Base-by-base conservation (phyloP, 2,329 filamentous ascomycete genomes). In the Cryphonectria carpinicola region DNA sequence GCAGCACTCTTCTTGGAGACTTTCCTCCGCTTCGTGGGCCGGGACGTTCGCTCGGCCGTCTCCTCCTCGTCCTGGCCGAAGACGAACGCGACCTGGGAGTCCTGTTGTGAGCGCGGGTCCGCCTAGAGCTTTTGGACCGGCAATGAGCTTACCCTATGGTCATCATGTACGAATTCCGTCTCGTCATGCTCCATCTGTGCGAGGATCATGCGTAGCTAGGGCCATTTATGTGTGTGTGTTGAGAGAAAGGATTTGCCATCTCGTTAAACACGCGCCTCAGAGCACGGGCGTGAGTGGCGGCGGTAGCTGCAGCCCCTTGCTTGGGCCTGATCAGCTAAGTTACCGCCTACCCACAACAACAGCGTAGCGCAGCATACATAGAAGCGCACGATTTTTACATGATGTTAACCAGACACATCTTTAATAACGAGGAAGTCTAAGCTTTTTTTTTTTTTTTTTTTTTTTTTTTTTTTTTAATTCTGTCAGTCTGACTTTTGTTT, bases 1-100 rank as follows among this genome's bases (percentile, higher is more conserved):
- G 41, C 71, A 66, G 71, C 62, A 69, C 43, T 13, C 67, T 81
- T 82, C 68, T 82, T 84, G 0, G 83, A 83, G 10, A 88, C 81
- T 76, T 86, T 89, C 68, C 89, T 84, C 70, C 86, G 84, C 78
- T 92, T 92, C 49, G 84, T 77, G 39, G 88, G 86, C 54, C 86
- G 84, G 66, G 74, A 69, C 43, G 74, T 62, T 19, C 73, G 71
- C 32, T 75, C 76, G 54, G 77, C 60, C 79, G 77, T 49, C 77
- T 81, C 78, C 70, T 81, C 78, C 70, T 82, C 80, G 61, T 84
- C 79, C 70, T 89, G 86, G 71, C 86, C 84, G 78, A 90, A 92
- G 73, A 92, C 81, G 78, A 89, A 92, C 69, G 88, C 88, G 63
- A 85, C 85, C 89, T 92, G 76, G 19, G 35, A n/a, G 49, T 46